Evolutionary conservation across 192 early-diverging fungal species (phyloP).

Genomic region (Cetraspora pellucida): DNA sequence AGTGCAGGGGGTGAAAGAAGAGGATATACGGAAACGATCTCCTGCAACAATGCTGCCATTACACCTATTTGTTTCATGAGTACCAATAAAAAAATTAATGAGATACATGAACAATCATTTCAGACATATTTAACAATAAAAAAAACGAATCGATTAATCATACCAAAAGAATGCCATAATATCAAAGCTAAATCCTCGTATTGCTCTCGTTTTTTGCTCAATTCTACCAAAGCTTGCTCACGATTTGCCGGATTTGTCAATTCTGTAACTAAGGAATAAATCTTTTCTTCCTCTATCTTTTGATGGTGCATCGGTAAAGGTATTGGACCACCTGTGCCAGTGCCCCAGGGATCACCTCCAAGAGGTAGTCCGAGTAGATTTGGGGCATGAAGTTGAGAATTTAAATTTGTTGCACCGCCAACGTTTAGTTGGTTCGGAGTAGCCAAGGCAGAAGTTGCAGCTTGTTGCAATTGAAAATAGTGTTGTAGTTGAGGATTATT

Average conservation of each 20-base stretch:
- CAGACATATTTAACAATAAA: slow-evolving; percentile 7
- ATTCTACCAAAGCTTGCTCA: slow-evolving; percentile 91
- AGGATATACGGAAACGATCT: slow-evolving; percentile 96
- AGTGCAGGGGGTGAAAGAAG: slow-evolving; percentile 83
- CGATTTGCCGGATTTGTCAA: slow-evolving; percentile 73
- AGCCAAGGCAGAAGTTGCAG: slow-evolving; percentile 35
- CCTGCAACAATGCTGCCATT: slow-evolving; percentile 92
- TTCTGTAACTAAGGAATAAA: slow-evolving; percentile 86
- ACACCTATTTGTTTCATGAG: slow-evolving; percentile 61
- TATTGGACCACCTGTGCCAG: slow-evolving; percentile 34
- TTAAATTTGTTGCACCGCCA: slow-evolving; percentile 34
- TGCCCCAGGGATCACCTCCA: slow-evolving; percentile 25
- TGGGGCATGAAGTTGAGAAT: slow-evolving; percentile 33
- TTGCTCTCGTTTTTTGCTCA: slow-evolving; percentile 92
- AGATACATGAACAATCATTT: background rate
- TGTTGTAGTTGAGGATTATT: slow-evolving; percentile 53
- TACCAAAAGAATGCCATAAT: slow-evolving; percentile 97
- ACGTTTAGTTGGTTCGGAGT: slow-evolving; percentile 31
- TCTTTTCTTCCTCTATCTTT: slow-evolving; percentile 78
- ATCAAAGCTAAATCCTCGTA: slow-evolving; percentile 94
- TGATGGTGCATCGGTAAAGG: slow-evolving; percentile 44
- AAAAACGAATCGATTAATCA: background rate
- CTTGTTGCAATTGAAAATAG: slow-evolving; percentile 45
- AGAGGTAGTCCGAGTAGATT: slow-evolving; percentile 23
- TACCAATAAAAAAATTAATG: too few species aligned